Evolutionary conservation across 495 filamentous ascomycete genomes (phyloP).

Genomic region (Tuber magnatum): DNA sequence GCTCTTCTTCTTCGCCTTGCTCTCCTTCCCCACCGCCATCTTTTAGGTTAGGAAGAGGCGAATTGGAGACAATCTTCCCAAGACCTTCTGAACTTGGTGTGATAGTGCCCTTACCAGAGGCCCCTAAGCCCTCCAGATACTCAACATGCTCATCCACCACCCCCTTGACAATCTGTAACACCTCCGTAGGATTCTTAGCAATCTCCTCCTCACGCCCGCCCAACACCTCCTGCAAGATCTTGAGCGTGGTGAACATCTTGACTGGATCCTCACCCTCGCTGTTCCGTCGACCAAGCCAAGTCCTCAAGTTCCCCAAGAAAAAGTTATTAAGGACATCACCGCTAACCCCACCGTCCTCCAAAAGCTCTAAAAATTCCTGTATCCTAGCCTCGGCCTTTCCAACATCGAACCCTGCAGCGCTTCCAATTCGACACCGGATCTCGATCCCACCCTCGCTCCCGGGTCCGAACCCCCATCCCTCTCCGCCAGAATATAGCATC

Average conservation of each 20-base stretch:
- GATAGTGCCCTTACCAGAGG: not conserved
- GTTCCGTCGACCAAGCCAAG: constrained; percentile 24
- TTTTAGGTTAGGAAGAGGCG: constrained; percentile 4
- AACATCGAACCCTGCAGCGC: constrained; percentile 10
- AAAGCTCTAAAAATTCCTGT: constrained; percentile 28
- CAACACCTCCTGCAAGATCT: constrained; percentile 37
- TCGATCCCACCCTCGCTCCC: constrained; percentile 36
- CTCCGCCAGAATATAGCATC: constrained; percentile 21
- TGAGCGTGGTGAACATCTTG: constrained; percentile 30
- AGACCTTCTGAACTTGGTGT: constrained; percentile 22
- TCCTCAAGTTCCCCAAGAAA: constrained; percentile 29
- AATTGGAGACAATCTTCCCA: constrained; percentile 25
- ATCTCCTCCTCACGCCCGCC: constrained; percentile 17
- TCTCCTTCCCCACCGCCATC: constrained; percentile 17
- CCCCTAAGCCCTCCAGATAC: constrained; percentile 15
- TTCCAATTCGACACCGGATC: constrained; percentile 13
- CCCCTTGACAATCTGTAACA: constrained; percentile 33
- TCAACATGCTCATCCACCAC: constrained; percentile 36
- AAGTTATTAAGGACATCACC: constrained; percentile 21
- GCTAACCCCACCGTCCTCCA: constrained; percentile 12
- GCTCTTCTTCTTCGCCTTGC: constrained; percentile 26
- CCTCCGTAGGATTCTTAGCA: constrained; percentile 36
- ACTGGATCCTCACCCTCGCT: constrained; percentile 24
- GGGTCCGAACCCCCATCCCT: constrained; percentile 29
- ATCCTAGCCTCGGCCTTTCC: constrained; percentile 24